Evolutionary conservation across 495 filamentous ascomycete genomes (phyloP).

Genomic region (Xylaria curta): DNA sequence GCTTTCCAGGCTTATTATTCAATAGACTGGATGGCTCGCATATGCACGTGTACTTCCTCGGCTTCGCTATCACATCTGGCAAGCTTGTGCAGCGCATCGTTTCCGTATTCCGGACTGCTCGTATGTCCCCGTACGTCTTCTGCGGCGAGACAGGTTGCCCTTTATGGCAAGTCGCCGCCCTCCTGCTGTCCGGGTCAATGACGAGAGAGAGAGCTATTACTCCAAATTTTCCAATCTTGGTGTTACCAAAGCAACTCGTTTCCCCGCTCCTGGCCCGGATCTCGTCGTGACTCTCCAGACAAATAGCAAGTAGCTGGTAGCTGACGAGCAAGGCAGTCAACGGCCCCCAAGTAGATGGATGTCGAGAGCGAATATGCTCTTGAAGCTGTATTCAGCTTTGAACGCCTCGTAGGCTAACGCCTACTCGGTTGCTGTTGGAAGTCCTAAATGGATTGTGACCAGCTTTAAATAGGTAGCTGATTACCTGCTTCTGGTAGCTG

Average conservation of each 20-base stretch:
- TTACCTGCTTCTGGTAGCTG: background rate
- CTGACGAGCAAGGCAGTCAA: constrained; percentile 16
- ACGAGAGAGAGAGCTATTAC: constrained; percentile 13
- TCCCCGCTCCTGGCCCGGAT: constrained; percentile 2
- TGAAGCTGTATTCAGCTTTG: background rate
- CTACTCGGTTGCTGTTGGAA: background rate
- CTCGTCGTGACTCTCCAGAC: background rate
- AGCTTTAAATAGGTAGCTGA: background rate
- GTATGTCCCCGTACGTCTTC: constrained; percentile 8
- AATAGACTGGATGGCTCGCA: constrained; percentile 25
- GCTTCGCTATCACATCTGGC: constrained; percentile 23
- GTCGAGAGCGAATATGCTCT: background rate
- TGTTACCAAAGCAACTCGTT: constrained; percentile 14
- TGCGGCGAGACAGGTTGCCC: background rate
- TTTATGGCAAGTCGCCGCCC: constrained; percentile 22
- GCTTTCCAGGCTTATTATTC: constrained; percentile 14
- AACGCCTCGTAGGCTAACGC: background rate
- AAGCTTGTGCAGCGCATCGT: background rate
- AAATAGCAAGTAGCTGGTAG: background rate
- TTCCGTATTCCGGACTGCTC: constrained; percentile 19
- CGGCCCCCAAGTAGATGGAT: background rate
- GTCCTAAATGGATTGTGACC: background rate
- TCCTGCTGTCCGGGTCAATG: background rate
- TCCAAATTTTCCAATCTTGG: constrained; percentile 6
- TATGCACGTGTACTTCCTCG: constrained; percentile 18